Evolutionary conservation across 257 asterid genomes (phyloP).

Genomic region (Asclepias syriaca): DNA sequence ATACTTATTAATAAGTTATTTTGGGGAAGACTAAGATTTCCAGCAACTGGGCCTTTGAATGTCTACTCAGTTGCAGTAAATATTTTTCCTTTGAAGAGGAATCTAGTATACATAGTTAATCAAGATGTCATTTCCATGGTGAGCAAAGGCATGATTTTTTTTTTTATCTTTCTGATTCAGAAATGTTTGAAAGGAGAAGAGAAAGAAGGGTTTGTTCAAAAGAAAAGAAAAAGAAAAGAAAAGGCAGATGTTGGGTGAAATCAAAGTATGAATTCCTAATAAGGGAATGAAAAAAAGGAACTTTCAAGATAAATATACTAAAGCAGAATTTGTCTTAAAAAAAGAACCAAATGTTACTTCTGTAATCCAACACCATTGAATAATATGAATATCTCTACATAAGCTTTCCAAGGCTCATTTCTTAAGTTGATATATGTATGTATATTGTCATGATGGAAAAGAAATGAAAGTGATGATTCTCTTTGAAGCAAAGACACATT

Average conservation of each 20-base stretch:
- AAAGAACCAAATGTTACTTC: neutral
- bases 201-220: neutral
- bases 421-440: neutral
- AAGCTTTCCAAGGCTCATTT: neutral
- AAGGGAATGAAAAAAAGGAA: neutral
- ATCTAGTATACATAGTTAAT: neutral
- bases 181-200: neutral
- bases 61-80: slow-evolving; percentile 1
- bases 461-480: neutral
- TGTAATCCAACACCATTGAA: neutral
- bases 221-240: too few relatives aligned
- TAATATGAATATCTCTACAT: neutral
- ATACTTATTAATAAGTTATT: slow-evolving; percentile 31
- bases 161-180: neutral
- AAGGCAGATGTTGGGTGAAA: neutral
- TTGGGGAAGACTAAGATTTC: slow-evolving; percentile 28
- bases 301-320: neutral
- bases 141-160: neutral
- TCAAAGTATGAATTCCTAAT: neutral
- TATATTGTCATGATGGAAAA: slow-evolving; percentile 3
- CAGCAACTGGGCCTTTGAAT: slow-evolving; percentile 34
- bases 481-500: slow-evolving; percentile 5
- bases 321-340: neutral
- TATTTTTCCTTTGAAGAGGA: too few relatives aligned
- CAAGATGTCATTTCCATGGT: neutral